Base-by-base conservation (phyloP, 1,284 basidiomycete genomes). In the Hypsizygus ulmarius region DNA sequence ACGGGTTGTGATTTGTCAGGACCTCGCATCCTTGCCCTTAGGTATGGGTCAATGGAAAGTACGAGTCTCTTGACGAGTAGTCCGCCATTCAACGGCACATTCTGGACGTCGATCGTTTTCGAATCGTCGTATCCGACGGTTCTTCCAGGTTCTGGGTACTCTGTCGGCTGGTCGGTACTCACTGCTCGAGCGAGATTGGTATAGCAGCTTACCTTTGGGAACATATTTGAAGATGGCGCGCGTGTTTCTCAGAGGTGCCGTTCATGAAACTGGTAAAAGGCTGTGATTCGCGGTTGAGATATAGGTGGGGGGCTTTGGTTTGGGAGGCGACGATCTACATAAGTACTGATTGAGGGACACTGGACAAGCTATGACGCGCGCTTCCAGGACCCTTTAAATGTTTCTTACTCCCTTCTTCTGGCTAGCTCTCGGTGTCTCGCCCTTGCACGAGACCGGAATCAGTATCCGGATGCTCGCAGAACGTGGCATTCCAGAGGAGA, bases 91-190 rank as follows among this genome's bases (percentile, higher is more conserved):
- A 82, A 63, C 4, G 71, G 58, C 1, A 71, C 72, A 12, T 53
- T 72, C 3, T 79, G 75, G 21, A 76, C 53, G 53, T 84, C 80
- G 52, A 84, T 77, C 1, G 64, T 69, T 39, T 70, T 55, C 0
- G 69, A 68, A 3, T 61, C 63, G 45, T 81, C 77, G 53, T 78
- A 75, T n/a, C 74, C 63, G 10, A 70, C 69, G 3, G 71, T 75
- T 50, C 72, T 69, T 39, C 74, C 74, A 0, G 77, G 75, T 41
- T 73, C 65, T 5, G 79, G 79, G 46, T 67, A 74, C 2, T 70
- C 76, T 70, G 52, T 25, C 4, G 7, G 3, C 21, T 25, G 21
- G 21, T 25, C 21, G 7, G 21, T 25, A 25, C 7, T n/a, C 21
- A 25, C 7, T 25, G 4, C 4, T 25, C 7, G 4, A 4, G 21